Evolutionary conservation across 176 grass and related monocot genomes (phyloP).

Genomic region (Rhynchospora breviuscula): DNA sequence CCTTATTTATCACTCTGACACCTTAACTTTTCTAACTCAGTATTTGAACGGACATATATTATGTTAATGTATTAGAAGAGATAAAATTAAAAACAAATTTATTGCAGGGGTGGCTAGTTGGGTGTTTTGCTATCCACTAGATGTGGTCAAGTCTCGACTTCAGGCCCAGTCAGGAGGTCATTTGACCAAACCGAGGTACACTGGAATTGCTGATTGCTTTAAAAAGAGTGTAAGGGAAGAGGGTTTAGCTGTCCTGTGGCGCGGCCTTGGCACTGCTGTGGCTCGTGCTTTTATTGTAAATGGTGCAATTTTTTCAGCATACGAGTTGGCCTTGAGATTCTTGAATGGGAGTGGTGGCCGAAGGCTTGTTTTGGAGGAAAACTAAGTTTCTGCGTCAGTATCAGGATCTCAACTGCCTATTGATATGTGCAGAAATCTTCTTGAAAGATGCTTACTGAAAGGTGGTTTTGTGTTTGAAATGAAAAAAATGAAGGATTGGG

Average conservation of each 20-base stretch:
- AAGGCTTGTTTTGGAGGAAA: slow-evolving; percentile 56
- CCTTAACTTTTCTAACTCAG: background rate
- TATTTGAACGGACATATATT: background rate
- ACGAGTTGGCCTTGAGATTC: slow-evolving; percentile 75
- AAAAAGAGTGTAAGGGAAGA: slow-evolving; percentile 74
- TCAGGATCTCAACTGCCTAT: background rate
- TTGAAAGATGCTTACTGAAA: background rate
- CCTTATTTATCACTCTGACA: background rate
- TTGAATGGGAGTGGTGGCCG: slow-evolving; percentile 33
- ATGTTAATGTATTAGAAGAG: background rate
- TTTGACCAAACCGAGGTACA: slow-evolving; percentile 41
- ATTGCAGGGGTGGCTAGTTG: slow-evolving; percentile 75
- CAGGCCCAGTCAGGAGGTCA: slow-evolving; percentile 51
- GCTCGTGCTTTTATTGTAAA: slow-evolving; percentile 84
- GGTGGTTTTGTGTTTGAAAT: slow-evolving; percentile 6
- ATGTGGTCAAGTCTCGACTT: slow-evolving; percentile 91
- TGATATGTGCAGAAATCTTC: background rate
- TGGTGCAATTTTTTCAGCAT: slow-evolving; percentile 88
- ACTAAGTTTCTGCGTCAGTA: slow-evolving; percentile 28
- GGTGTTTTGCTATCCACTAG: slow-evolving; percentile 88
- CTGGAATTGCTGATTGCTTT: slow-evolving; percentile 76
- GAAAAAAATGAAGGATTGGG: background rate
- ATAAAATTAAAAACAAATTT: background rate
- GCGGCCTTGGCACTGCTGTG: slow-evolving; percentile 81
- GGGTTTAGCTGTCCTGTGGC: slow-evolving; percentile 73